These are phyloP conservation scores for Wickerhamiella parazyma DNA, from an alignment of 805 yeast genomes.

Conservation along the genomic window DNA sequence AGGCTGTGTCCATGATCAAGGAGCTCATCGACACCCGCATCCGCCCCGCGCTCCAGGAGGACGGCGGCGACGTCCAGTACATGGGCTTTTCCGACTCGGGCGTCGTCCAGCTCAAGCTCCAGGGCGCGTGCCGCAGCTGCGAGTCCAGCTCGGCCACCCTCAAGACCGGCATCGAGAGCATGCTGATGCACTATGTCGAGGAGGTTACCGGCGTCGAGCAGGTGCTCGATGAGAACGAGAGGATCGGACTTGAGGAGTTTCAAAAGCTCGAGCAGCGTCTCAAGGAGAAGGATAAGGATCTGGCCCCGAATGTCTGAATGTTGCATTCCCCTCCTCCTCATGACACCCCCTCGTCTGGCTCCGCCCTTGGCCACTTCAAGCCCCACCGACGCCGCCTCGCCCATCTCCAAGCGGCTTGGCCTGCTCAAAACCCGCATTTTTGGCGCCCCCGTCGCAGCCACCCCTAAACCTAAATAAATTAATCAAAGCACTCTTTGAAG, in stretches of 20 bases:
- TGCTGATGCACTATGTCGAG: conserved; percentile 93
- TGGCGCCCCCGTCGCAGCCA: too few relatives aligned
- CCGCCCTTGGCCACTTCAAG: not conserved
- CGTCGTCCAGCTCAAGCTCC: conserved; percentile 71
- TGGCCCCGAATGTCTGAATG: conserved; percentile 19
- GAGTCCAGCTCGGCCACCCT: conserved; percentile 82
- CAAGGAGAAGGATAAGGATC: conserved; percentile 24
- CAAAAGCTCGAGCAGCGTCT: conserved; percentile 63
- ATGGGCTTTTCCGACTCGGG: conserved; percentile 82
- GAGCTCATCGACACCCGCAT: conserved; percentile 89
- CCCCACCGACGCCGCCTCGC: not conserved
- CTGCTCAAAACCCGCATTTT: too few relatives aligned
- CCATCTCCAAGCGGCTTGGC: not conserved
- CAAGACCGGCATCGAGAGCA: conserved; percentile 91
- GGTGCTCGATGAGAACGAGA: conserved; percentile 66
- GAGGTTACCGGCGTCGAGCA: conserved; percentile 85
- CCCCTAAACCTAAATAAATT: not conserved
- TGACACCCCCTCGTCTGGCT: not conserved
- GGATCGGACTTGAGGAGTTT: conserved; percentile 65
- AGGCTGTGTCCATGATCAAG: conserved; percentile 76
- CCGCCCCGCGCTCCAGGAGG: conserved; percentile 96
- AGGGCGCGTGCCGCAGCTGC: conserved; percentile 94
- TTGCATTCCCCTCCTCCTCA: not conserved
- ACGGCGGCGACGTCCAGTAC: conserved; percentile 93
- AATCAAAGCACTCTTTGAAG: not conserved